Evolutionary conservation across 192 early-diverging fungal species (phyloP), one percentile per base, ranked within the genome.

Genomic region (Coemansia sp.): DNA sequence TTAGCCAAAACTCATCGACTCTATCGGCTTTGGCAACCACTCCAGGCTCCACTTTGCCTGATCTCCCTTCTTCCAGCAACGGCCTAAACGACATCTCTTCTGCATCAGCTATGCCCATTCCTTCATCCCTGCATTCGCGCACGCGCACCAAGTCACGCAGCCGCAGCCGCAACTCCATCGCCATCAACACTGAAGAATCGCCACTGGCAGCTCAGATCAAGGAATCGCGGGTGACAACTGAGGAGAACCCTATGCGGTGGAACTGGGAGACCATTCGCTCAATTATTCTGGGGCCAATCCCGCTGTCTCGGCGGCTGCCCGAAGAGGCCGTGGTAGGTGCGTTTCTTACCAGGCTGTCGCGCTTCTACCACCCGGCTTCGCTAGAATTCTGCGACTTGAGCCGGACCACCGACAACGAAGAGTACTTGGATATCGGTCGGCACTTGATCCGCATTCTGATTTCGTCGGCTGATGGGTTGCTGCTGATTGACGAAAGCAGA

Each of bases 231-330:
- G 76, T 79, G 3, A 56, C 61, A 26, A 47, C 44, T 0, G 76
- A 79, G 46, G 76, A 79, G 3, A 79, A 79, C 38, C 66, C 76
- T 34, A 68, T 79, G 69, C 65, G 55, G 14, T 79, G 76, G 76
- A 58, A 72, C 62, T 79, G 76, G 76, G 53, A 53, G 11, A 47
- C 49, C 7, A 64, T 79, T 38, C 67, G 74, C 11, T 10, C 39
- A 23, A 45, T 72, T 1, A 66, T 79, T 20, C 60, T 66, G 30
- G 69, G 69, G 0, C 69, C 64, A 8, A 57, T 72, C 11, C 18
- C 53, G 17, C 34, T 40, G 51, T 38, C 66, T 11, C 64, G 60
- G 36, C 53, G 66, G 18, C 57, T 72, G 40, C 58, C 69, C 1
- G 69, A 79, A 43, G 65, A 66, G 31, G 39, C 58, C 7, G 55